Base-by-base conservation (phyloP, 495 filamentous ascomycete genomes). In the Penicillium pancosmium region DNA sequence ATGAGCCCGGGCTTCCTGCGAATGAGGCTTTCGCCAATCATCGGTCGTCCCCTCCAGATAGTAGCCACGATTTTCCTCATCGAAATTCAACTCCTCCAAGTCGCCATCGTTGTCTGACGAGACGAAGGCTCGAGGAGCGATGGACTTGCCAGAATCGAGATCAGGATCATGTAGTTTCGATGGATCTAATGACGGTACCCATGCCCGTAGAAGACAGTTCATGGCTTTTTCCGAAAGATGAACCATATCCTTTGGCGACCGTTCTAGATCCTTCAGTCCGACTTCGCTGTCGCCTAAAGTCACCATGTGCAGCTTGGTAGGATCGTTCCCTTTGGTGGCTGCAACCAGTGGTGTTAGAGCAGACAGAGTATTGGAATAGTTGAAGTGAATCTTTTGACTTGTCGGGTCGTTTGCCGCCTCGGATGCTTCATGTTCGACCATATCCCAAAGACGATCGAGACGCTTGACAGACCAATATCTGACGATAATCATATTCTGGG, bases 401-500 rank as follows among this genome's bases (percentile, higher is more conserved):
- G 57, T 73, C 48, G 34, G 66, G 52, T 59, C 65, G 25, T 62
- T 74, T 16, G 54, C 55, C 27, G 68, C 67, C 27, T 78, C 71
- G 9, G 55, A 34, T 21, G 61, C 68, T 53, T 79, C 77, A 25
- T 74, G 67, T 47, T 76, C 66, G 35, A 75, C 76, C 18, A 67
- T 16, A 46, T 74, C 67, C 65, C 75, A 79, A 19, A 80, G 61
- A 8, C 68, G 67, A 25, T 75, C 75, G 6, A 80, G 64, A 11
- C 74, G 74, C 44, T 72, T 75, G 27, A 70, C 57, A 12, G 77
- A 73, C 73, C 73, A 79, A 57, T 79, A 76, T 43, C 78, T 64
- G 5, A 78, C 69, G n/a, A 80, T 70, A 25, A 80, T 69, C 77
- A 80, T 77, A 50, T 78, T 80, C 58, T 80, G 75, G 12, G 71